Percentiles rank a stretch among this genome's conserved stretches.
phyloP scores from a whole-genome alignment of 768 basidiomycete genomes.

The Trametes elegans region DNA sequence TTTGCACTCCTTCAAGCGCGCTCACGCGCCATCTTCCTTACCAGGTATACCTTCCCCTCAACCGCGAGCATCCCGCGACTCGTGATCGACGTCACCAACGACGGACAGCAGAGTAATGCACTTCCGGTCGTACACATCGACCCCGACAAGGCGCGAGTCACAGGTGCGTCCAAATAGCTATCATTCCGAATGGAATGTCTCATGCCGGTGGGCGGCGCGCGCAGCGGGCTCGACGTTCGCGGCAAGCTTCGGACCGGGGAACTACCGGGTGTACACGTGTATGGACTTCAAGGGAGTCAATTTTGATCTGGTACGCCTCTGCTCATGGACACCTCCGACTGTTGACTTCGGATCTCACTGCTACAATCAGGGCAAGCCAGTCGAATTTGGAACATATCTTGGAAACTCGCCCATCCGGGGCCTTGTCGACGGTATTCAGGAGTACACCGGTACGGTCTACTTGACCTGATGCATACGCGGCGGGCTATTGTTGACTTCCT shows the following conservation, averaged over 20 bases:
- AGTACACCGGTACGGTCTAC: conserved; percentile 47
- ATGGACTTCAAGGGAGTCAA: conserved; percentile 59
- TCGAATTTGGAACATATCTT: conserved; percentile 56
- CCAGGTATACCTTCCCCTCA: conserved; percentile 33
- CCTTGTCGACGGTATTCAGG: conserved; percentile 44
- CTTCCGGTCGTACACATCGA: conserved; percentile 48
- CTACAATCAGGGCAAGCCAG: conserved; percentile 32
- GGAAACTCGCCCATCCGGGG: conserved; percentile 47
- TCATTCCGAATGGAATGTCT: neutral
- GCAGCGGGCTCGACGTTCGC: conserved; percentile 43
- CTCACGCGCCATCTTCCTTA: neutral
- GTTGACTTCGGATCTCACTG: neutral
- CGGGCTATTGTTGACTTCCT: too few relatives aligned
- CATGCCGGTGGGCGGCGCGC: neutral
- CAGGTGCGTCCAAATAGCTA: conserved; percentile 29
- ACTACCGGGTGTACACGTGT: conserved; percentile 58
- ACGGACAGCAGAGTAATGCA: conserved; percentile 52
- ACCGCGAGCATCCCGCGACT: conserved; percentile 42
- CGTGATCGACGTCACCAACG: conserved; percentile 60
- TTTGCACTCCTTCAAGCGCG: neutral
- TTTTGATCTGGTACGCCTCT: conserved; percentile 19
- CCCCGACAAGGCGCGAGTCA: conserved; percentile 47
- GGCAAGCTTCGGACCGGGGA: conserved; percentile 58
- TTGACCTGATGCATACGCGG: too few relatives aligned
- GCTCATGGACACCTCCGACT: too few relatives aligned